These are phyloP conservation scores for Daedaleopsis nitida DNA, from an alignment of 768 basidiomycete genomes.

Conservation along the genomic window DNA sequence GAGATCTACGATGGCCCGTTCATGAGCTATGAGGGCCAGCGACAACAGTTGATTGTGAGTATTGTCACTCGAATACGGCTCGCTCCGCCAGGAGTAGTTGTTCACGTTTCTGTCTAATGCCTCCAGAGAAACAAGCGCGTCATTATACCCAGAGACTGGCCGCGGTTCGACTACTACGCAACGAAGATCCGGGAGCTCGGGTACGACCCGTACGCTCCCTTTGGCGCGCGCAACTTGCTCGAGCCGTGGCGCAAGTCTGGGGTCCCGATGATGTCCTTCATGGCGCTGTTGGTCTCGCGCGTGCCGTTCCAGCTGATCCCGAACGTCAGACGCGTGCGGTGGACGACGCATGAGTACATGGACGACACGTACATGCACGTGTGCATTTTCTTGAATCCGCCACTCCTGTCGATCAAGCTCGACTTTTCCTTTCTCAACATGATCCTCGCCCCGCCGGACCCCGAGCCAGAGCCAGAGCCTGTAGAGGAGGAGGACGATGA, in stretches of 20 bases:
- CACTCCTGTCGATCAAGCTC: not conserved
- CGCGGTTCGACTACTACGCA: slow-evolving; percentile 9
- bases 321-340: slow-evolving; percentile 3
- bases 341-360: slow-evolving; percentile 3
- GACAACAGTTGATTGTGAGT: not conserved
- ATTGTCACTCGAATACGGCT: not conserved
- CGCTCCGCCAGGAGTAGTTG: too few species aligned
- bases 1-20: not conserved
- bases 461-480: not conserved
- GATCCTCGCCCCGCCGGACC: not conserved
- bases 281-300: not conserved
- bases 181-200: slow-evolving; percentile 9
- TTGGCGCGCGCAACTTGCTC: not conserved
- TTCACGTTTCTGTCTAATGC: not conserved
- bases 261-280: not conserved
- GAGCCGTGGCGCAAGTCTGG: not conserved
- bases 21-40: not conserved
- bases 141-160: slow-evolving; percentile 5
- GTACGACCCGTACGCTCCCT: slow-evolving; percentile 7
- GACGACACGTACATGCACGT: not conserved
- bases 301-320: slow-evolving; percentile 9
- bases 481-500: not conserved
- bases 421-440: not conserved
- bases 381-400: slow-evolving; percentile 6
- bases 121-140: slow-evolving; percentile 1